phyloP scores from a whole-genome alignment of 495 filamentous ascomycete species.

The Xylaria cubensis region DNA sequence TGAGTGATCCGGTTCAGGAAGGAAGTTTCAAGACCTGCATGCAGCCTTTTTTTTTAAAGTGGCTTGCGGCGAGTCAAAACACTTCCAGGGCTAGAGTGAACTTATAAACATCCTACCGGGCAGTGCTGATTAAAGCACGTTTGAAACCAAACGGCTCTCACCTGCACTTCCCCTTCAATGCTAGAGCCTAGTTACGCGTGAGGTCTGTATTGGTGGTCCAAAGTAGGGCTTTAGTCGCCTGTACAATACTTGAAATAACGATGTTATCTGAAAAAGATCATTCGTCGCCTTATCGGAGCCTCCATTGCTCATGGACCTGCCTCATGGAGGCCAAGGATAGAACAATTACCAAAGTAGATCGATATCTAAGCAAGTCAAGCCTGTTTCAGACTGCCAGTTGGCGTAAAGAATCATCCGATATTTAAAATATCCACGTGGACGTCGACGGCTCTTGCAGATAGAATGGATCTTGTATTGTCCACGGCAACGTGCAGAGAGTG shows the following conservation, averaged over 20 bases:
- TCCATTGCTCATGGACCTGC: conserved; percentile 4
- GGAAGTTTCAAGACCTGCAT: conserved; percentile 29
- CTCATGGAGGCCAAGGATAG: not conserved
- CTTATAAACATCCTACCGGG: conserved; percentile 16
- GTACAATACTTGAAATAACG: not conserved
- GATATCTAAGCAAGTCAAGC: conserved; percentile 15
- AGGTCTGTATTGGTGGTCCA: conserved; percentile 10
- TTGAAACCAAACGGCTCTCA: conserved; percentile 2
- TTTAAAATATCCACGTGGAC: conserved; percentile 28
- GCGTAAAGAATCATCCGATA: conserved; percentile 24
- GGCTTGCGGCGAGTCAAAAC: conserved; percentile 20
- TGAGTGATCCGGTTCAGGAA: conserved; percentile 25
- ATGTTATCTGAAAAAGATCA: conserved; percentile 18
- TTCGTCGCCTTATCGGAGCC: conserved; percentile 30
- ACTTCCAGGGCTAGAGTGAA: not conserved
- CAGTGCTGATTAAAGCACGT: conserved; percentile 15
- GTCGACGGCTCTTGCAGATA: conserved; percentile 20
- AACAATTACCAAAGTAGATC: not conserved
- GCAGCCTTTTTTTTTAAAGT: conserved; percentile 15
- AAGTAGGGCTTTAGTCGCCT: not conserved
- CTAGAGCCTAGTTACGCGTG: conserved; percentile 12
- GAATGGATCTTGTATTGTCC: conserved; percentile 24
- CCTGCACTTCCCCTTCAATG: conserved; percentile 19
- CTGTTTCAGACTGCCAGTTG: conserved; percentile 16
- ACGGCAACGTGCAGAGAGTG: conserved; percentile 28